Percentiles rank a stretch among this genome's conserved stretches.
phyloP scores from a whole-genome alignment of 345 rosid genomes.

The Populus nigra region DNA sequence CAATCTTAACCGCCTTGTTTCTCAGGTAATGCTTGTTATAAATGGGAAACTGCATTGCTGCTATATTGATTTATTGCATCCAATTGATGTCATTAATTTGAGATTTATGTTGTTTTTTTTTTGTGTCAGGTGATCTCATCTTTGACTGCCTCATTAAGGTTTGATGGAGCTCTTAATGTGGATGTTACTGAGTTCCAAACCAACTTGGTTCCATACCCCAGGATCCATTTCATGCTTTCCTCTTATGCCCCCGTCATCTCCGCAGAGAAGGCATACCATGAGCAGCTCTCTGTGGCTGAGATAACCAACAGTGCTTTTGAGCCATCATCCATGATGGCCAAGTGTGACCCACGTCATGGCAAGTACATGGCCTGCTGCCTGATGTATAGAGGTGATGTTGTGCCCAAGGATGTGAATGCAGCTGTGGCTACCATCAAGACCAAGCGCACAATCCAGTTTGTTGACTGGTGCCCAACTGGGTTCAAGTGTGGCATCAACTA shows the following conservation, averaged over 20 bases:
- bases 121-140: conserved; percentile 22
- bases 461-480: conserved; percentile 31
- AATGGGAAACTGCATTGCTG: too few species aligned
- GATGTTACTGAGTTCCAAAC: conserved; percentile 31
- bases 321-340: conserved; percentile 33
- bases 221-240: conserved; percentile 31
- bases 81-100: neutral
- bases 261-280: conserved; percentile 26
- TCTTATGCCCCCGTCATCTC: conserved; percentile 29
- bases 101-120: neutral
- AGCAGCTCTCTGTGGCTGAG: conserved; percentile 28
- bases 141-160: conserved; percentile 29
- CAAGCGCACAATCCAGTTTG: conserved; percentile 31
- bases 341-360: conserved; percentile 28
- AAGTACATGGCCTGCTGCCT: conserved; percentile 33
- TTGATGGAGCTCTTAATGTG: conserved; percentile 30
- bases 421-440: conserved; percentile 31
- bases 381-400: conserved; percentile 30
- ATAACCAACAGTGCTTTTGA: conserved; percentile 27
- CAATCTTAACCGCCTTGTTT: conserved; percentile 26
- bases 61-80: neutral
- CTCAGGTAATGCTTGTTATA: conserved; percentile 13
- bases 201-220: conserved; percentile 28
- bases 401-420: conserved; percentile 29
- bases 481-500: conserved; percentile 30